phyloP scores from a whole-genome alignment of 768 basidiomycete species.

The Pleurotus salmoneostramineus region DNA sequence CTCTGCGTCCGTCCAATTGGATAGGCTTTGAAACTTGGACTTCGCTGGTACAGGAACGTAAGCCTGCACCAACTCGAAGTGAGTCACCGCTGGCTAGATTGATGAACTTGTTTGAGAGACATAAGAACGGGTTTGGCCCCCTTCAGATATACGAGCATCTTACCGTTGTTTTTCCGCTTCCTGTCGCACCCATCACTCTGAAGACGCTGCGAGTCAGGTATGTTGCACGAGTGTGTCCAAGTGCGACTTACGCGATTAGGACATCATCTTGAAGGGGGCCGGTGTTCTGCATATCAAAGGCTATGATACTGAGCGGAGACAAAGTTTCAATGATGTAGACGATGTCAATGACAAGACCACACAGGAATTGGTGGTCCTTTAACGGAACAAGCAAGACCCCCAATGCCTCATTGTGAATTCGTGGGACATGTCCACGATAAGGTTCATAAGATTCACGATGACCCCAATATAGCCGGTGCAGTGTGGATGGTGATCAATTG shows the following conservation, averaged over 20 bases:
- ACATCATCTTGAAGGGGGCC: not conserved
- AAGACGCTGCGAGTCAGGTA: not conserved
- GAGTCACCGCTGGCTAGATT: slow-evolving; percentile 28
- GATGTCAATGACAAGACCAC: too few species aligned
- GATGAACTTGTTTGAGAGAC: slow-evolving; percentile 23
- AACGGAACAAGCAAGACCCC: too few species aligned
- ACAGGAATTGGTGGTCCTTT: too few species aligned
- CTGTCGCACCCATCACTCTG: slow-evolving; percentile 14
- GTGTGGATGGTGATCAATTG: too few species aligned
- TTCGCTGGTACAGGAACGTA: slow-evolving; percentile 30
- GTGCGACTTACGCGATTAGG: not conserved
- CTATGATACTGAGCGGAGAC: too few species aligned
- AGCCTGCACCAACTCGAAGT: slow-evolving; percentile 24
- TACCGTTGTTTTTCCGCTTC: slow-evolving; percentile 15
- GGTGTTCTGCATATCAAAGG: not conserved
- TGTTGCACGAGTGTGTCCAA: not conserved
- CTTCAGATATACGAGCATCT: too few species aligned
- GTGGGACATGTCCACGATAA: too few species aligned
- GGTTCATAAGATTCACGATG: too few species aligned
- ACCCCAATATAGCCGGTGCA: too few species aligned
- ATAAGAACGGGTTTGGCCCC: not conserved
- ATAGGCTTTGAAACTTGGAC: slow-evolving; percentile 21
- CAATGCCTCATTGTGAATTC: too few species aligned
- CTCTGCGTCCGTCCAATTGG: slow-evolving; percentile 20
- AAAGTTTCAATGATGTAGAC: too few species aligned